These are phyloP conservation scores for Melampsora americana DNA, from an alignment of 1,284 basidiomycete genomes.

Conservation along the genomic window DNA sequence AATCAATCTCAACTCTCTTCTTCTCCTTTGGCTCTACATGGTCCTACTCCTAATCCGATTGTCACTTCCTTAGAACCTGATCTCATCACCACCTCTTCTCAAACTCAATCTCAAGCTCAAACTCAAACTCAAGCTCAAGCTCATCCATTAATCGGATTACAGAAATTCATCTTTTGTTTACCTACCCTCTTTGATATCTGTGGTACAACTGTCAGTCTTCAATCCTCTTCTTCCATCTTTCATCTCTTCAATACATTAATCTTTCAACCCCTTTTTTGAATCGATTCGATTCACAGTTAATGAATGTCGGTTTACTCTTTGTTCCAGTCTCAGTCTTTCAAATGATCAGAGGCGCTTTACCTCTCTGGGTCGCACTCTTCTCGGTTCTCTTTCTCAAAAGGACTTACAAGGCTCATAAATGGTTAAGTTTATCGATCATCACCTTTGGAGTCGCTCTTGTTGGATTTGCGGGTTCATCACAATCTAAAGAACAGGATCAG, in stretches of 20 bases:
- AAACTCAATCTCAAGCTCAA: neutral
- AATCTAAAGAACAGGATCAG: slow-evolving; percentile 64
- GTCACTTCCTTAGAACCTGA: slow-evolving; percentile 59
- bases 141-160: slow-evolving; percentile 62
- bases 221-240: slow-evolving; percentile 26
- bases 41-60: slow-evolving; percentile 56
- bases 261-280: slow-evolving; percentile 29
- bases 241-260: too few species aligned
- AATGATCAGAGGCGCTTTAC: slow-evolving; percentile 94
- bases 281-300: slow-evolving; percentile 58
- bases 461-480: slow-evolving; percentile 81
- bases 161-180: slow-evolving; percentile 73
- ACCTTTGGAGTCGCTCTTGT: slow-evolving; percentile 87
- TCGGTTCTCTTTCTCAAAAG: slow-evolving; percentile 87
- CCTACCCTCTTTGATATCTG: slow-evolving; percentile 84
- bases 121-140: slow-evolving; percentile 17
- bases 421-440: slow-evolving; percentile 84
- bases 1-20: neutral
- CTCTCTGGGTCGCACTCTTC: slow-evolving; percentile 90
- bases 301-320: slow-evolving; percentile 91
- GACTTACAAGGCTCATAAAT: slow-evolving; percentile 62
- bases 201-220: slow-evolving; percentile 67
- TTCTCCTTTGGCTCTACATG: slow-evolving; percentile 45
- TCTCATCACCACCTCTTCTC: slow-evolving; percentile 47
- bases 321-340: slow-evolving; percentile 97